Percentiles rank a stretch among this genome's conserved stretches.
Conservation (phyloP, 2,329 filamentous ascomycete genomes). For the Colletotrichum navitas region DNA sequence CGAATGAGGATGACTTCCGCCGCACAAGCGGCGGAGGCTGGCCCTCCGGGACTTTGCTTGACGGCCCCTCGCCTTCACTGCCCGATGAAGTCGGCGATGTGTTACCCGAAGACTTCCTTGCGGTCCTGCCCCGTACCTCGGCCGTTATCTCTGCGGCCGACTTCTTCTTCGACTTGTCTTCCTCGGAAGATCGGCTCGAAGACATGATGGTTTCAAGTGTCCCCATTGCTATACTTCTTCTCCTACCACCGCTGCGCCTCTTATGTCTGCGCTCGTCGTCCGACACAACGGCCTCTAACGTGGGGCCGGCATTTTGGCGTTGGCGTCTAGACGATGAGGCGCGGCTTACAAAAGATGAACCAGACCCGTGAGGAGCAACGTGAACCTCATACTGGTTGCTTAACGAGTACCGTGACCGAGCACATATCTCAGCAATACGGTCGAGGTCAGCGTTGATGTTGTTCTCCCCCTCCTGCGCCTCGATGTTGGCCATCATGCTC, state of each 20-base stretch:
- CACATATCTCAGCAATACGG: constrained; percentile 76
- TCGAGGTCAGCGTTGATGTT: constrained; percentile 71
- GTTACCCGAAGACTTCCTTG: constrained; percentile 52
- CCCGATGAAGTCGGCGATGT: constrained; percentile 50
- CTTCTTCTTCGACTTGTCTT: constrained; percentile 71
- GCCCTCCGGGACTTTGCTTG: constrained; percentile 44
- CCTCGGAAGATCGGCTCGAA: constrained; percentile 73
- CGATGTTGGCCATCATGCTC: constrained; percentile 70
- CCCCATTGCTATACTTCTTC: constrained; percentile 68
- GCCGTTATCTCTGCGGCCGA: constrained; percentile 68
- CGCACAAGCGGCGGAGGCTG: constrained; percentile 22
- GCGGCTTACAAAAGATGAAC: constrained; percentile 59
- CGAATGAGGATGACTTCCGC: constrained; percentile 52
- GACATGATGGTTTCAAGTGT: constrained; percentile 77
- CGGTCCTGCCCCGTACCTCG: constrained; percentile 64
- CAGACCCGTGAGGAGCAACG: constrained; percentile 71
- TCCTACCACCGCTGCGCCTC: constrained; percentile 57
- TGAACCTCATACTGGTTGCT: constrained; percentile 78
- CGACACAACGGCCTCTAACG: constrained; percentile 68
- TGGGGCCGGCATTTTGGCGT: constrained; percentile 60
- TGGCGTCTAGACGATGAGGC: constrained; percentile 47
- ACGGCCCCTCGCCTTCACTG: constrained; percentile 48
- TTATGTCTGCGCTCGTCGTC: constrained; percentile 66
- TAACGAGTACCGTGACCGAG: constrained; percentile 72
- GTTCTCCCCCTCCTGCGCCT: constrained; percentile 56